These are phyloP conservation scores for Suillus americanus DNA, from an alignment of 768 basidiomycete genomes.

Conservation along the genomic window DNA sequence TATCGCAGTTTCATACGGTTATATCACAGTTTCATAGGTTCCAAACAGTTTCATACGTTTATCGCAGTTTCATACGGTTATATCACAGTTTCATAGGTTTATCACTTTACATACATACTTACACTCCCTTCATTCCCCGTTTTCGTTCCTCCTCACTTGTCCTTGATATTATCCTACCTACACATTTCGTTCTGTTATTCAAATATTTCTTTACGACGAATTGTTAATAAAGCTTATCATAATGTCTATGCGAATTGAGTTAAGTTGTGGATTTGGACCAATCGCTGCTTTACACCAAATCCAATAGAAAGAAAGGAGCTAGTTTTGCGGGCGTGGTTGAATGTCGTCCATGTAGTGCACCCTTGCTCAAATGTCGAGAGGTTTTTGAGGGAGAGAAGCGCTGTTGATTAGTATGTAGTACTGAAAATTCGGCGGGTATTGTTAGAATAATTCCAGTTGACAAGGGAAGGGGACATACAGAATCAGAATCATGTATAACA, in stretches of 20 bases:
- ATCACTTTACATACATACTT: not conserved
- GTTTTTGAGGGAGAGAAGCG: not conserved
- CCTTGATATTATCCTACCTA: not conserved
- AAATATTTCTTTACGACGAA: not conserved
- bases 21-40: too few species aligned
- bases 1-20: too few species aligned
- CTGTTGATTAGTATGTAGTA: not conserved
- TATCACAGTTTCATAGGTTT: not conserved
- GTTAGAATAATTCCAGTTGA: not conserved
- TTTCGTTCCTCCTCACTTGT: not conserved
- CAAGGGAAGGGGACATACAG: not conserved
- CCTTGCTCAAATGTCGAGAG: not conserved
- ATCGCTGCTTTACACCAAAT: not conserved
- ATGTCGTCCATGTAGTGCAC: not conserved
- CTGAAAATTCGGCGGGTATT: not conserved
- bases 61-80: too few species aligned
- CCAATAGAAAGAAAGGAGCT: too few species aligned
- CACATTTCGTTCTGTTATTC: not conserved
- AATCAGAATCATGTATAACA: not conserved
- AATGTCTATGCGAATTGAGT: not conserved
- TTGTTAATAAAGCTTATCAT: not conserved
- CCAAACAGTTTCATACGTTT: not conserved
- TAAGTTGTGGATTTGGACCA: not conserved
- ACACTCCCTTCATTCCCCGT: not conserved
- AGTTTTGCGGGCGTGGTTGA: too few species aligned